A percentile compares a stretch with the other conserved stretches of the same genome.
Conservation (phyloP, 495 filamentous ascomycete genomes). For the Umbilicaria muhlenbergii region DNA sequence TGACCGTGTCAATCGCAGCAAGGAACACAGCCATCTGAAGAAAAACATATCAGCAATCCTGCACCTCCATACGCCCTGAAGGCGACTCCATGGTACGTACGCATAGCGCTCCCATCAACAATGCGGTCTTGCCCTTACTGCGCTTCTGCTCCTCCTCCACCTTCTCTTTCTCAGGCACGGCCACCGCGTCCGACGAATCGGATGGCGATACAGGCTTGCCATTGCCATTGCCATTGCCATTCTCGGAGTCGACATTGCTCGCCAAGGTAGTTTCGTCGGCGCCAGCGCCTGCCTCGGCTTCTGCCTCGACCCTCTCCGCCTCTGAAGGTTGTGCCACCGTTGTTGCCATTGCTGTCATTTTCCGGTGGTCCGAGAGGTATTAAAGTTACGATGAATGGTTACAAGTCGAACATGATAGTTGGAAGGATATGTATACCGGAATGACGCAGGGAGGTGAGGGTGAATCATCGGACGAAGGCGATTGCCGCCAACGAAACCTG, state of each 20-base stretch:
- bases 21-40: slow-evolving; percentile 34
- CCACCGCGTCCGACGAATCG: neutral
- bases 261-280: neutral
- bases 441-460: too few relatives aligned
- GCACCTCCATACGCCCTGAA: slow-evolving; percentile 5
- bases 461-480: too few relatives aligned
- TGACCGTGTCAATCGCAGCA: slow-evolving; percentile 37
- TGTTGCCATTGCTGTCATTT: slow-evolving; percentile 3
- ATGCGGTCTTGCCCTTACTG: slow-evolving; percentile 30
- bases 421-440: too few relatives aligned
- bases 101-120: slow-evolving; percentile 36
- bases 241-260: neutral
- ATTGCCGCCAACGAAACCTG: neutral
- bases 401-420: too few relatives aligned
- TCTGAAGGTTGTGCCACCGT: slow-evolving; percentile 5
- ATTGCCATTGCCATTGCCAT: neutral
- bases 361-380: too few relatives aligned
- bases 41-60: neutral
- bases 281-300: slow-evolving; percentile 5
- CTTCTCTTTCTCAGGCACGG: neutral
- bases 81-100: slow-evolving; percentile 16
- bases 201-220: slow-evolving; percentile 3
- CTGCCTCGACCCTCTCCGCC: slow-evolving; percentile 6
- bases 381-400: too few relatives aligned
- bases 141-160: slow-evolving; percentile 15